These are phyloP conservation scores for Climacium dendroides DNA, from an alignment of 225 moss, liverwort and hornwort species.

Conservation along the genomic window DNA sequence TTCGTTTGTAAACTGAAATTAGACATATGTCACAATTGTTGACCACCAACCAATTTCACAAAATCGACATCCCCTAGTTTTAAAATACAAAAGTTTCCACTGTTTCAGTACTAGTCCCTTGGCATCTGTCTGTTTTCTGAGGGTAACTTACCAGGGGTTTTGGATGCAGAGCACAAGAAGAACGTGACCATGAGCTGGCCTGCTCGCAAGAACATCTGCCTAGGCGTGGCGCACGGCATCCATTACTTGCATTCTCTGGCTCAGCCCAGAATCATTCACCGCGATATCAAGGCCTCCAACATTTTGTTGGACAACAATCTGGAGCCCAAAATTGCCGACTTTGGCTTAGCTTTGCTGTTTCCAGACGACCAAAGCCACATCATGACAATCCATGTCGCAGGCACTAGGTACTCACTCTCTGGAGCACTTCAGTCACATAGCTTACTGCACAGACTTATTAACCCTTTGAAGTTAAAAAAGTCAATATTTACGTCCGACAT, in stretches of 20 bases:
- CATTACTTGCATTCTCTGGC: slow-evolving; percentile 26
- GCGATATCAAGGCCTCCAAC: slow-evolving; percentile 16
- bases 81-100: background rate
- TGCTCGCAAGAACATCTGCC: slow-evolving; percentile 12
- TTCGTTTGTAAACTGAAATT: background rate
- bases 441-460: background rate
- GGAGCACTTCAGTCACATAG: background rate
- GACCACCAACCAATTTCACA: background rate
- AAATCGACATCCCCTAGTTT: background rate
- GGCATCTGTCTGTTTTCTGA: background rate
- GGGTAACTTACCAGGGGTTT: too few relatives aligned
- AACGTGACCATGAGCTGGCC: background rate
- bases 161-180: background rate
- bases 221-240: slow-evolving; percentile 27
- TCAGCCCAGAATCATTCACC: slow-evolving; percentile 23
- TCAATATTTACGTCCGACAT: too few relatives aligned
- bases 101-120: background rate
- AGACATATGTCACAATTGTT: background rate
- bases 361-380: slow-evolving; percentile 25
- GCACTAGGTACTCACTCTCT: background rate
- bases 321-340: slow-evolving; percentile 30
- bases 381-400: slow-evolving; percentile 24
- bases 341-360: slow-evolving; percentile 21
- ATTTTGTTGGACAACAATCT: slow-evolving; percentile 14
- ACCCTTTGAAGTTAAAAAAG: background rate